phyloP scores from a whole-genome alignment of 1,139 yeast species.

The Scheffersomyces quercinus region DNA sequence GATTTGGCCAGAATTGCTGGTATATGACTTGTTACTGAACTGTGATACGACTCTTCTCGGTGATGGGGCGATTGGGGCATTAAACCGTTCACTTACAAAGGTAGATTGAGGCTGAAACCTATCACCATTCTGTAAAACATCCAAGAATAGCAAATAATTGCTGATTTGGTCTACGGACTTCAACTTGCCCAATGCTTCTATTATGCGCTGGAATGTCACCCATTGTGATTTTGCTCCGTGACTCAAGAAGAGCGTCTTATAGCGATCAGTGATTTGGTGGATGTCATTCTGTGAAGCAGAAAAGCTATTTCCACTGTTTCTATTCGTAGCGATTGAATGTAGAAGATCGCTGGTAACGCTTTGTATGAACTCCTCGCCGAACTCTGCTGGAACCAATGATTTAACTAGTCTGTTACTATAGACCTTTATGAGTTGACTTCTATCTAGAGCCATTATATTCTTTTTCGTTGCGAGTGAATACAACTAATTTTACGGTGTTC shows the following conservation, averaged over 20 bases:
- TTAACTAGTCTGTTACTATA: slow-evolving; percentile 40
- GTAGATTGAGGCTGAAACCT: neutral
- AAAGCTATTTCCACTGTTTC: neutral
- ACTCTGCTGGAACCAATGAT: slow-evolving; percentile 39
- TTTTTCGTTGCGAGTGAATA: too few species aligned
- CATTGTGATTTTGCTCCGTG: slow-evolving; percentile 29
- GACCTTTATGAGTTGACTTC: slow-evolving; percentile 33
- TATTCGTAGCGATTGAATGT: neutral
- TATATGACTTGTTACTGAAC: neutral
- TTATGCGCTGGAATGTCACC: slow-evolving; percentile 30
- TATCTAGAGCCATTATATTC: slow-evolving; percentile 28
- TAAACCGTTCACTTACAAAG: neutral
- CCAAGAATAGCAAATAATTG: slow-evolving; percentile 38
- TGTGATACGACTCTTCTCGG: neutral
- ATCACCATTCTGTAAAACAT: slow-evolving; percentile 15
- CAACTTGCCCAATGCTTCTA: slow-evolving; percentile 30
- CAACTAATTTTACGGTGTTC: neutral
- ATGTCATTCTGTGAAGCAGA: slow-evolving; percentile 13
- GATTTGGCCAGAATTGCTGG: neutral
- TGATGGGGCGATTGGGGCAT: neutral
- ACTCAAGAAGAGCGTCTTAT: slow-evolving; percentile 28
- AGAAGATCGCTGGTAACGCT: slow-evolving; percentile 32
- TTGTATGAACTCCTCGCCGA: slow-evolving; percentile 40
- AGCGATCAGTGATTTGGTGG: slow-evolving; percentile 21
- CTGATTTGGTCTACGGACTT: slow-evolving; percentile 36